A percentile compares a stretch with the other conserved stretches of the same genome.
Evolutionary conservation across 169 alveolate species (phyloP).

Genomic region (Amoebophrya sp.): DNA sequence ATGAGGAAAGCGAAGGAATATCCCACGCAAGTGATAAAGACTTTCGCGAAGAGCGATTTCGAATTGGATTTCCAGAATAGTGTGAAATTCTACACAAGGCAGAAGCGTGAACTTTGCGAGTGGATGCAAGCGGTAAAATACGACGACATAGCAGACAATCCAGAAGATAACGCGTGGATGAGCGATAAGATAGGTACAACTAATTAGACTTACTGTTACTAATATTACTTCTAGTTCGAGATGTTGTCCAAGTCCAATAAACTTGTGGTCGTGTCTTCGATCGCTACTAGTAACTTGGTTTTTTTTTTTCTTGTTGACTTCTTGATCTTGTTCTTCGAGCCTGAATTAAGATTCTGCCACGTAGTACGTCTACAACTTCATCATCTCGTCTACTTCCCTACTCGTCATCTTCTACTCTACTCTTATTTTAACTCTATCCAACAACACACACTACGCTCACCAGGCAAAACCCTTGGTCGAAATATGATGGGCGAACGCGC

Average conservation of each 20-base stretch:
- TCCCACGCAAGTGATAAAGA: neutral
- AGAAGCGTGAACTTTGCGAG: neutral
- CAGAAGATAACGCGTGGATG: neutral
- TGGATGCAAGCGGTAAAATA: neutral
- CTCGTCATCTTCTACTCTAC: no score
- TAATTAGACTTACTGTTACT: neutral
- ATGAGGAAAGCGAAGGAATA: neutral
- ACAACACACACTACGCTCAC: no score
- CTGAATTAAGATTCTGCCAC: no score
- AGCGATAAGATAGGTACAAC: neutral
- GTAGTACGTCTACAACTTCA: no score
- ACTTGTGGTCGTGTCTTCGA: no score
- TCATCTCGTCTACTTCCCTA: no score
- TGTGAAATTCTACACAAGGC: neutral
- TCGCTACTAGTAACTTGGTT: no score
- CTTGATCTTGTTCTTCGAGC: neutral
- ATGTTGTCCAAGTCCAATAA: no score
- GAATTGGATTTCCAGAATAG: neutral
- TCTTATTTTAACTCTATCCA: no score
- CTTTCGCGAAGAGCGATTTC: neutral
- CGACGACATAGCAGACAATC: neutral
- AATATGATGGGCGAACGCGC: neutral
- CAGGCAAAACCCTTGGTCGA: neutral
- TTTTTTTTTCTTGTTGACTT: neutral
- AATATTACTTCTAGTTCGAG: neutral